phyloP scores from a whole-genome alignment of 1,284 basidiomycete species.

The Leccinum fallax region DNA sequence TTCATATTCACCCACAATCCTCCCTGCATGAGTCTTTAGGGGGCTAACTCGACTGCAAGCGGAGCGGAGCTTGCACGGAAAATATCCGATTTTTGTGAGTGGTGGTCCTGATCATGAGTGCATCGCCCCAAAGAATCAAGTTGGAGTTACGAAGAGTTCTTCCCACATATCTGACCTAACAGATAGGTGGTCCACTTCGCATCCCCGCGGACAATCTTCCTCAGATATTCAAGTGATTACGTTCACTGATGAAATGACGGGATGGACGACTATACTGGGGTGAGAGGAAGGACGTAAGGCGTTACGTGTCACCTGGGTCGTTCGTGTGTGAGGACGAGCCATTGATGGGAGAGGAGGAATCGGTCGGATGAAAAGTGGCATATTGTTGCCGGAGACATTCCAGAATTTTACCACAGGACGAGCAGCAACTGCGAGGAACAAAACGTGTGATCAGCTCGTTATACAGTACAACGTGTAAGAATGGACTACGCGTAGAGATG shows the following conservation, averaged over 20 bases:
- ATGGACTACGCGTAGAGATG: conserved; percentile 21
- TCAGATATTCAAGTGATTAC: conserved; percentile 15
- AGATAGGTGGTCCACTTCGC: conserved; percentile 13
- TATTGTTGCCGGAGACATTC: conserved; percentile 52
- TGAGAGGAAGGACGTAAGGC: conserved; percentile 11
- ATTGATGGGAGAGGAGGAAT: conserved; percentile 6
- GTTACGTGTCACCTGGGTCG: conserved; percentile 20
- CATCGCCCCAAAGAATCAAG: conserved; percentile 5
- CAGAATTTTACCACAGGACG: conserved; percentile 56
- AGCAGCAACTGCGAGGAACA: conserved; percentile 47
- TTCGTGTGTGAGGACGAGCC: conserved; percentile 12
- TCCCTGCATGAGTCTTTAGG: conserved; percentile 10
- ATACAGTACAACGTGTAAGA: conserved; percentile 10
- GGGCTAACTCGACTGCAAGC: conserved; percentile 7
- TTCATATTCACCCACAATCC: conserved; percentile 16
- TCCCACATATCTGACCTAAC: conserved; percentile 32
- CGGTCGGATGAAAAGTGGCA: conserved; percentile 52
- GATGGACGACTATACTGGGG: conserved; percentile 14
- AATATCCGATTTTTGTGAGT: neutral
- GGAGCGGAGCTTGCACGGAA: neutral
- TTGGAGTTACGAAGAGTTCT: conserved; percentile 8
- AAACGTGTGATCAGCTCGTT: conserved; percentile 16
- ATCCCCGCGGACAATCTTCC: conserved; percentile 29
- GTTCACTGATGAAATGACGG: conserved; percentile 24
- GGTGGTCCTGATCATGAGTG: neutral